Evolutionary conservation across 331 rosid species (phyloP).

Genomic region (Pyracantha coccinea): DNA sequence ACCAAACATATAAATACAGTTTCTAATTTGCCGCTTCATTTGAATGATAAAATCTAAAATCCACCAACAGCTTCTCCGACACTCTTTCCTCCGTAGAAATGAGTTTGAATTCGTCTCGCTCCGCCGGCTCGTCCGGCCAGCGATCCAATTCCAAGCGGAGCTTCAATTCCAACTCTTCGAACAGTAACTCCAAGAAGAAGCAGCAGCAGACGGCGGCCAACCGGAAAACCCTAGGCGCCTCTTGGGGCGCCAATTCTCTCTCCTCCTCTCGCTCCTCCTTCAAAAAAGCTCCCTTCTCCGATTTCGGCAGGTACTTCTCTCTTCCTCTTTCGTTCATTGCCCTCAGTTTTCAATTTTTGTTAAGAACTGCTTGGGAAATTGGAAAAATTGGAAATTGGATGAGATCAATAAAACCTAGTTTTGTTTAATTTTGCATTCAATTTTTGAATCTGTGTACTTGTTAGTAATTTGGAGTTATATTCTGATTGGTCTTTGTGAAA

Average conservation of each 20-base stretch:
- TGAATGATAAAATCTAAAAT: not conserved
- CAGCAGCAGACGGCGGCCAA: slow-evolving; percentile 17
- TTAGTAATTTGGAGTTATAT: not conserved
- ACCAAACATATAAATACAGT: not conserved
- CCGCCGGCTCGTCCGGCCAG: slow-evolving; percentile 31
- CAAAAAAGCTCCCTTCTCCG: slow-evolving; percentile 55
- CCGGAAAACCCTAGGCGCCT: slow-evolving; percentile 77
- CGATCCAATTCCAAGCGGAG: slow-evolving; percentile 53
- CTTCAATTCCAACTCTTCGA: slow-evolving; percentile 32
- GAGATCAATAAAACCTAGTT: not conserved
- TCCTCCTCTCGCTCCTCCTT: slow-evolving; percentile 48
- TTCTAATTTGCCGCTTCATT: slow-evolving; percentile 28
- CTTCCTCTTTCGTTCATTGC: not conserved
- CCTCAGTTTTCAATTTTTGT: not conserved
- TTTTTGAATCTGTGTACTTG: not conserved
- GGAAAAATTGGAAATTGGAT: not conserved
- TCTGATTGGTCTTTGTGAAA: not conserved
- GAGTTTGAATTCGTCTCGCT: slow-evolving; percentile 51
- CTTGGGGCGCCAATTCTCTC: slow-evolving; percentile 67
- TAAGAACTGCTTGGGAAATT: not conserved
- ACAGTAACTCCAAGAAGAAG: slow-evolving; percentile 10
- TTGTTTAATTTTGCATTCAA: not conserved
- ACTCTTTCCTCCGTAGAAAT: slow-evolving; percentile 17
- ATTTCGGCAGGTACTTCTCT: slow-evolving; percentile 45
- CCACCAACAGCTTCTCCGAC: not conserved